Percentiles rank a stretch among this genome's conserved stretches.
Conservation (phyloP, 495 filamentous ascomycete species). For the Penicillium canescens region DNA sequence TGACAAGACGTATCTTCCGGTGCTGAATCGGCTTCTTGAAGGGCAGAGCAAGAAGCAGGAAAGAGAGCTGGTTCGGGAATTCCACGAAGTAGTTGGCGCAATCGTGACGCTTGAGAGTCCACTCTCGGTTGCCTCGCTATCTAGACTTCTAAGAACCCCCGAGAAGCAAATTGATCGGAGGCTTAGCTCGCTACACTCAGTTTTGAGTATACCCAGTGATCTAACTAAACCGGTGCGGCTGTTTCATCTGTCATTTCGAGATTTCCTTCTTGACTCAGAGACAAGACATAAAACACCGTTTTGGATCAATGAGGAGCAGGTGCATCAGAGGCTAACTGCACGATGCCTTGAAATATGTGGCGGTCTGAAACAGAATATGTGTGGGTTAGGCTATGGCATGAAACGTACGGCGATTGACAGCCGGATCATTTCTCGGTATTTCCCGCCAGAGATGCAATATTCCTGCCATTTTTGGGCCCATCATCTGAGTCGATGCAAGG, state of each 20-base stretch:
- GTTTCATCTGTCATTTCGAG: not conserved
- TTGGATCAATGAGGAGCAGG: too few species aligned
- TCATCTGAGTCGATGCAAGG: constrained; percentile 20
- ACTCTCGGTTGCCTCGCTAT: constrained; percentile 7
- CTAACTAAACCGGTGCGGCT: not conserved
- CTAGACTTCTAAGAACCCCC: not conserved
- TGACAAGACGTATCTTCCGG: not conserved
- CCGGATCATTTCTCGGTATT: too few species aligned
- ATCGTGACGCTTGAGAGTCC: not conserved
- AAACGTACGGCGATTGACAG: too few species aligned
- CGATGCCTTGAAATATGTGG: too few species aligned
- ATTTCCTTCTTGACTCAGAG: not conserved
- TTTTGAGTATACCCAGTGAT: not conserved
- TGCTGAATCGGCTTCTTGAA: not conserved
- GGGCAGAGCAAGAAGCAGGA: not conserved
- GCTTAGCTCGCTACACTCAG: not conserved
- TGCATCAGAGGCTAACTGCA: too few species aligned
- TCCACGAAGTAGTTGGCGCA: not conserved
- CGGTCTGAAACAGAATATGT: too few species aligned
- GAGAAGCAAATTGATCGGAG: not conserved
- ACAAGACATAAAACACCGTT: too few species aligned
- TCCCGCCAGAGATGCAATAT: constrained; percentile 32
- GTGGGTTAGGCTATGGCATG: too few species aligned
- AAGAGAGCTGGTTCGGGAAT: not conserved
- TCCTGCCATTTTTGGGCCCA: constrained; percentile 31